A percentile compares a stretch with the other conserved stretches of the same genome.
Evolutionary conservation across 768 basidiomycete genomes (phyloP).

Genomic region (Mycena crocata): DNA sequence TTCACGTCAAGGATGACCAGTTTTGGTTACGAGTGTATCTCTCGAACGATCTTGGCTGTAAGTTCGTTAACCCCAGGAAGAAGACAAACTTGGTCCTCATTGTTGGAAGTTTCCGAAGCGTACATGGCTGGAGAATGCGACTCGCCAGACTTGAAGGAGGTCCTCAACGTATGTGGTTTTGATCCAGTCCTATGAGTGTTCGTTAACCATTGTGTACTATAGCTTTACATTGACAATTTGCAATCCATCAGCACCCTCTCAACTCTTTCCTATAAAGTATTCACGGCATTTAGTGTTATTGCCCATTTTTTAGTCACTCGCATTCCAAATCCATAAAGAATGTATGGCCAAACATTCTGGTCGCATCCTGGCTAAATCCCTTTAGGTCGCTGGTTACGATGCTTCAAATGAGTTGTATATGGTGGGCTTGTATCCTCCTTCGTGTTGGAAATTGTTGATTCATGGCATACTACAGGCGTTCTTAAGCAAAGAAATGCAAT

Average conservation of each 20-base stretch:
- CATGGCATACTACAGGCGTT: conserved; percentile 55
- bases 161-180: conserved; percentile 47
- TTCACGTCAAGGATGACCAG: conserved; percentile 11
- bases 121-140: conserved; percentile 54
- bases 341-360: conserved; percentile 53
- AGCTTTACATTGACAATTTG: conserved; percentile 51
- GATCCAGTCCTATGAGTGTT: neutral
- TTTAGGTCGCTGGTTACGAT: conserved; percentile 64
- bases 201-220: neutral
- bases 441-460: neutral
- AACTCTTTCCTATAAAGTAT: conserved; percentile 43
- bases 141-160: conserved; percentile 45
- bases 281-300: conserved; percentile 31
- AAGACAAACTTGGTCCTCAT: neutral
- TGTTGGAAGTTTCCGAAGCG: conserved; percentile 48
- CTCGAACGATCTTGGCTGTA: conserved; percentile 51
- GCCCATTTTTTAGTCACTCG: conserved; percentile 48
- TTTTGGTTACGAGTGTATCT: conserved; percentile 27
- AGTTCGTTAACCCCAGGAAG: conserved; percentile 23
- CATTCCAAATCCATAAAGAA: conserved; percentile 57
- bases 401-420: conserved; percentile 73
- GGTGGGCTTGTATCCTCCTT: conserved; percentile 37
- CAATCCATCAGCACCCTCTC: conserved; percentile 31
- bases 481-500: conserved; percentile 74
- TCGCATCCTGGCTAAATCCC: neutral